Base-by-base conservation (phyloP, 2,329 filamentous ascomycete species). In the Sclerotinia borealis region DNA sequence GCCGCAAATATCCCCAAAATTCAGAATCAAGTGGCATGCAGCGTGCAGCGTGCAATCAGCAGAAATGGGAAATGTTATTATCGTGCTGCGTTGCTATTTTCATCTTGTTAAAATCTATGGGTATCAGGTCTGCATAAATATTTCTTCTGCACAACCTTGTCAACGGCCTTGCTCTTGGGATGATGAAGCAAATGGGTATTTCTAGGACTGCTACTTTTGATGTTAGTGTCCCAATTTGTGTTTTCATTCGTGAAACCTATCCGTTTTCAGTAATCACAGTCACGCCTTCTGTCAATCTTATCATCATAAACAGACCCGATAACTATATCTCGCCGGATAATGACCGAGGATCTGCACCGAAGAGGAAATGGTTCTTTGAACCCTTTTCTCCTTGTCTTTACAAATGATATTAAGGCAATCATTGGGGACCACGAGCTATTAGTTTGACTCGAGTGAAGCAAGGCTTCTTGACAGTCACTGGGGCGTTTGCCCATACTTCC, bases 1-100 rank as follows among this genome's bases (percentile, higher is more conserved):
- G 41, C 22, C 43, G 41, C 43, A 59, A 36, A 27, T n/a, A 60
- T 25, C 9, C 13, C 22, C 39, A 34, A 45, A 31, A 11, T 11
- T 56, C 54, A 56, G 54, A 56, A 56, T 56, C 39, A 36, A 34
- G 54, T 43, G 34, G 27, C 54, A 45, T 56, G 54, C 54, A 56
- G 54, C 13, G 54, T 56, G 54, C 54, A 56, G 54, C 13, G 54
- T 45, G 54, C 39, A 56, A 43, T 45, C 37, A 31, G n/a, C 27
- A 56, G 39, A 34, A 56, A 25, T 45, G n/a, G 39, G 39, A 56
- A 56, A 45, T 56, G 13, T 13, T 19, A 11, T 43, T 56, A 56
- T 56, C 52, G 52, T 43, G 52, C 22, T 56, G 52, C 52, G 52
- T 56, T 43, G 52, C 52, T 34, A 17, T 45, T 45, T 9, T 19